phyloP scores from a whole-genome alignment of 208 protist species.

The Crithidia bombi region DNA sequence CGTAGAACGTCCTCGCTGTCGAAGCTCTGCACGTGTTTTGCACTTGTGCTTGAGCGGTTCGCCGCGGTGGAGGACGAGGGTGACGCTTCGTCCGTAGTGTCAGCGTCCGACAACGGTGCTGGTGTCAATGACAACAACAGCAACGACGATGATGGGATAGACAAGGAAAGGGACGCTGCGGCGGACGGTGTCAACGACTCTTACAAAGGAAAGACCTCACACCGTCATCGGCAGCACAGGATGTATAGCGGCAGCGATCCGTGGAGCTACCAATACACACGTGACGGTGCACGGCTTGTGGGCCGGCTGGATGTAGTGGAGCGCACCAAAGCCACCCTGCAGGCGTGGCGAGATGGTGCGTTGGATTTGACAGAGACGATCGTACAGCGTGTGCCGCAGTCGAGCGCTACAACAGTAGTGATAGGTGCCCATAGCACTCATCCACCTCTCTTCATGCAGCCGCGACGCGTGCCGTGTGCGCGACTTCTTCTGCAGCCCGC shows the following conservation, averaged over 20 bases:
- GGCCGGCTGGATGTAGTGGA: slow-evolving; percentile 57
- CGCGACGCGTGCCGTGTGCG: slow-evolving; percentile 41
- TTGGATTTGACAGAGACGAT: slow-evolving; percentile 43
- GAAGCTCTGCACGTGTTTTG: slow-evolving; percentile 27
- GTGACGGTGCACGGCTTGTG: slow-evolving; percentile 48
- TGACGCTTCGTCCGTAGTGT: background rate
- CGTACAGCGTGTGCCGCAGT: background rate
- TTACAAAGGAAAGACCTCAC: background rate
- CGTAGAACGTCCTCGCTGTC: slow-evolving; percentile 26
- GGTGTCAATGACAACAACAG: background rate
- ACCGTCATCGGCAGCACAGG: background rate
- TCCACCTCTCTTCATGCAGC: slow-evolving; percentile 22
- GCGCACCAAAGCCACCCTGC: slow-evolving; percentile 48
- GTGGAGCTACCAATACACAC: slow-evolving; percentile 46
- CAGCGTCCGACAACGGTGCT: background rate
- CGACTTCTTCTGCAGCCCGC: slow-evolving; percentile 67
- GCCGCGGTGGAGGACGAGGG: slow-evolving; percentile 5
- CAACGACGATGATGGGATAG: background rate
- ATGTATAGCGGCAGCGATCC: background rate
- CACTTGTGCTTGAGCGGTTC: slow-evolving; percentile 31
- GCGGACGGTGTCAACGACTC: background rate
- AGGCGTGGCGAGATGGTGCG: slow-evolving; percentile 65
- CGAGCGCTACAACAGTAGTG: background rate
- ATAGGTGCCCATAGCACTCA: slow-evolving; percentile 39
- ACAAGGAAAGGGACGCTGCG: background rate